A percentile compares a stretch with the other conserved stretches of the same genome.
Evolutionary conservation across 2,329 filamentous ascomycete species (phyloP).

Genomic region (Pseudodiploospora longispora): DNA sequence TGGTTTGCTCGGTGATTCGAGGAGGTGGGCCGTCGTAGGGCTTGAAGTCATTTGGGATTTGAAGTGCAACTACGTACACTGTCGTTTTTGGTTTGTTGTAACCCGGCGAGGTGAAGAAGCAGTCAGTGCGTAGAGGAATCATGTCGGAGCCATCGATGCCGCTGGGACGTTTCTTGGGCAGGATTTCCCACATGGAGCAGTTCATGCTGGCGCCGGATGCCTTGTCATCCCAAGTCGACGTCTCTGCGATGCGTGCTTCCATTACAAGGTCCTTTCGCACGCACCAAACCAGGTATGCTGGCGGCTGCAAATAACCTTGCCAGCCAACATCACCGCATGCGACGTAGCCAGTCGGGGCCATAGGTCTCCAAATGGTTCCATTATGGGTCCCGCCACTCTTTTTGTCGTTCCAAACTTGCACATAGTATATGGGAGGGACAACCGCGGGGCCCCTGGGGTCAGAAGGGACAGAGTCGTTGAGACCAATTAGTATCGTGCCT

Average conservation of each 20-base stretch:
- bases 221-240: background rate
- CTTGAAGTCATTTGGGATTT: background rate
- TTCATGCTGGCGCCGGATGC: background rate
- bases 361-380: slow-evolving; percentile 1
- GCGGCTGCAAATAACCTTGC: background rate
- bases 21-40: background rate
- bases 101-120: background rate
- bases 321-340: slow-evolving; percentile 1
- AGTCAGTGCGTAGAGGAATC: background rate
- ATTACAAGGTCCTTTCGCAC: background rate
- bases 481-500: slow-evolving; percentile 1
- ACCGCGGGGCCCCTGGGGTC: background rate
- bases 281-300: background rate
- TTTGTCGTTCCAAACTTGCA: background rate
- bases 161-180: background rate
- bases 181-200: background rate
- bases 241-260: background rate
- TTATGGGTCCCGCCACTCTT: background rate
- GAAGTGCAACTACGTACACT: background rate
- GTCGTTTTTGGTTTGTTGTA: background rate
- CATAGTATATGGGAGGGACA: background rate
- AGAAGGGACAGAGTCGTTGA: background rate
- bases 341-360: background rate
- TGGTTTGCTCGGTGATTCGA: background rate
- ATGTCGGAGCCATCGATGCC: background rate